A percentile compares a stretch with the other conserved stretches of the same genome.
Evolutionary conservation across 2,329 filamentous ascomycete species (phyloP).

Genomic region (Fonsecaea nubica): DNA sequence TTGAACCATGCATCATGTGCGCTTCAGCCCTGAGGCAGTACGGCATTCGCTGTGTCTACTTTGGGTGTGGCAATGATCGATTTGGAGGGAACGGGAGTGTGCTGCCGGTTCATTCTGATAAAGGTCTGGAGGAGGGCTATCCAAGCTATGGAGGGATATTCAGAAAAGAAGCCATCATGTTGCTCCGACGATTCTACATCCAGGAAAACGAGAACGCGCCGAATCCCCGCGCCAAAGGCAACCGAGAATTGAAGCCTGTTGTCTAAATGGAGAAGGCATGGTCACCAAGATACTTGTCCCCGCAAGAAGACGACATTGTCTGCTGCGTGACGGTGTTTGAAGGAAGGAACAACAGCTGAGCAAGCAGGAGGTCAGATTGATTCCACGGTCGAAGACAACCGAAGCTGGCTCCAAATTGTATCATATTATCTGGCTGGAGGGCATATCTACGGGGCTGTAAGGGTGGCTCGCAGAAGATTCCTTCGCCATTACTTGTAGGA

Average conservation of each 20-base stretch:
- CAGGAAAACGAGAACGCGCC: conserved; percentile 91
- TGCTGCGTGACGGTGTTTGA: background rate
- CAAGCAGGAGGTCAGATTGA: background rate
- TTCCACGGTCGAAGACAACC: background rate
- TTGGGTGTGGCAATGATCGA: conserved; percentile 93
- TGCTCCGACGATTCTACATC: conserved; percentile 93
- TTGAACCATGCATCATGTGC: conserved; percentile 99
- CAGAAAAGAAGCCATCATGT: conserved; percentile 88
- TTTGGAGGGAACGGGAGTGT: conserved; percentile 97
- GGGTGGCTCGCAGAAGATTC: background rate
- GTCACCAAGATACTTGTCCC: background rate
- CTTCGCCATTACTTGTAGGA: background rate
- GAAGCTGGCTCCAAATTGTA: background rate
- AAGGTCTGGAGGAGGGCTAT: conserved; percentile 74
- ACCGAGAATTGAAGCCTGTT: conserved; percentile 65
- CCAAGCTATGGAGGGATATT: conserved; percentile 86
- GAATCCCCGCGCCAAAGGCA: conserved; percentile 69
- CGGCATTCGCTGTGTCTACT: conserved; percentile 87
- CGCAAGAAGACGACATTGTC: background rate
- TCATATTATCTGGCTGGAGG: background rate
- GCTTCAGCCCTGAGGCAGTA: conserved; percentile 90
- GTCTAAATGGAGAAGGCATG: conserved; percentile 27
- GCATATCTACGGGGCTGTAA: too few relatives aligned
- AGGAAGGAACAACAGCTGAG: conserved; percentile 4
- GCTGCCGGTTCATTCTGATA: conserved; percentile 61